A percentile compares a stretch with the other conserved stretches of the same genome.
Conservation (phyloP, 768 basidiomycete genomes). For the Scleroderma citrinum region DNA sequence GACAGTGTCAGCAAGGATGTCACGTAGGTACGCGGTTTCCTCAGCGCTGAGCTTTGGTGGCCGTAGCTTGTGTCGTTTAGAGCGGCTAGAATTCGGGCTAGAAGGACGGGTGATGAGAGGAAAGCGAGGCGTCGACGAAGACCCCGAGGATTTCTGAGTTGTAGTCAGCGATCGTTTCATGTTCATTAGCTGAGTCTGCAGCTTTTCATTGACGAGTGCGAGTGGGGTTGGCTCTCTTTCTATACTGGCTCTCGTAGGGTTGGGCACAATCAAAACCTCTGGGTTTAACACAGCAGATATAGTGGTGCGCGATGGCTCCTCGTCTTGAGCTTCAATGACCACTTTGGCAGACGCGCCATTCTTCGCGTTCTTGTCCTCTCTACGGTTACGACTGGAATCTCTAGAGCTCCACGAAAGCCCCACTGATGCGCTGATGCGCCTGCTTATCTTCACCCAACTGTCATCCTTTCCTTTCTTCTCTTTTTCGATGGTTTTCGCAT, state of each 20-base stretch:
- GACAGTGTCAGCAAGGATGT: conserved; percentile 60
- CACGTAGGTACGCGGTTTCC: conserved; percentile 62
- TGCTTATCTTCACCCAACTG: conserved; percentile 59
- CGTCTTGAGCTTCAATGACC: conserved; percentile 28
- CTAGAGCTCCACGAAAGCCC: conserved; percentile 33
- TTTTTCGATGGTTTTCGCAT: conserved; percentile 29
- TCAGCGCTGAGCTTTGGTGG: conserved; percentile 49
- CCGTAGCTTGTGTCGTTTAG: conserved; percentile 36
- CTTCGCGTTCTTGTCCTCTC: conserved; percentile 35
- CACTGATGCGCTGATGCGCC: conserved; percentile 57
- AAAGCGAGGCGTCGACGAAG: conserved; percentile 14
- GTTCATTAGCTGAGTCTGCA: conserved; percentile 19
- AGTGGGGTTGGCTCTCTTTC: conserved; percentile 20
- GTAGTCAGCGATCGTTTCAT: conserved; percentile 22
- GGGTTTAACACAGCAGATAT: conserved; percentile 6
- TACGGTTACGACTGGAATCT: conserved; percentile 19
- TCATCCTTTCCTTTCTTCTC: conserved; percentile 37
- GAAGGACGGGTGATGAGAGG: conserved; percentile 24
- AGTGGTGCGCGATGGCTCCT: conserved; percentile 8
- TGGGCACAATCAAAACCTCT: conserved; percentile 1
- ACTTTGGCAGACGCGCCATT: conserved; percentile 18
- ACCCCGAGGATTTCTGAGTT: conserved; percentile 15
- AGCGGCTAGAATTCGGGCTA: conserved; percentile 25
- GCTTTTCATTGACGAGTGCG: conserved; percentile 20
- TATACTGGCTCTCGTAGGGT: conserved; percentile 1